Conservation (phyloP, 306 rosid genomes). For the Corylus heterophylla region DNA sequence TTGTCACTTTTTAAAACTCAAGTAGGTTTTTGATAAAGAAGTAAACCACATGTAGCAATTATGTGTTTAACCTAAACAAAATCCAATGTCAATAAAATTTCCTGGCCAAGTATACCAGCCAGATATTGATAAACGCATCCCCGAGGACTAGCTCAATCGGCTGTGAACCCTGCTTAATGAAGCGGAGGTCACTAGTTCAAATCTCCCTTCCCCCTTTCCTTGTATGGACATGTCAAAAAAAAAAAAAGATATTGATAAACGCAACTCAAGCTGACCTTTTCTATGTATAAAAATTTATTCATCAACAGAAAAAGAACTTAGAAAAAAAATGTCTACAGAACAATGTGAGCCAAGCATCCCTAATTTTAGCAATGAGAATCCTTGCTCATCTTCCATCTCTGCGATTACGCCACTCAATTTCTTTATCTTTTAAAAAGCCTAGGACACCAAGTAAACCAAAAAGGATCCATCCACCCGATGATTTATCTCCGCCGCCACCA, state of each 20-base stretch:
- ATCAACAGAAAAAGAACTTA: background rate
- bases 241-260: background rate
- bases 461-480: conserved; percentile 72
- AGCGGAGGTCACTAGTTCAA: no score
- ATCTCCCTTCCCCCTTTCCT: no score
- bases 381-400: conserved; percentile 33
- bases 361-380: background rate
- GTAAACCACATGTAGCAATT: no score
- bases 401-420: conserved; percentile 52
- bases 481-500: conserved; percentile 70
- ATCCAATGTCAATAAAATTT: background rate
- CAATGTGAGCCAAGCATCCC: background rate
- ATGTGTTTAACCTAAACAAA: background rate
- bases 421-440: conserved; percentile 79
- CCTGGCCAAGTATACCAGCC: background rate
- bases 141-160: no score
- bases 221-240: no score
- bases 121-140: background rate
- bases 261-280: background rate
- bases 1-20: no score
- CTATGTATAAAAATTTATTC: background rate
- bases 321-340: background rate
- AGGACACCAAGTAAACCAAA: conserved; percentile 80
- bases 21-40: no score
- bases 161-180: no score